Base-by-base conservation (phyloP, 1,139 yeast genomes). In the Arxiozyma slooffiae region DNA sequence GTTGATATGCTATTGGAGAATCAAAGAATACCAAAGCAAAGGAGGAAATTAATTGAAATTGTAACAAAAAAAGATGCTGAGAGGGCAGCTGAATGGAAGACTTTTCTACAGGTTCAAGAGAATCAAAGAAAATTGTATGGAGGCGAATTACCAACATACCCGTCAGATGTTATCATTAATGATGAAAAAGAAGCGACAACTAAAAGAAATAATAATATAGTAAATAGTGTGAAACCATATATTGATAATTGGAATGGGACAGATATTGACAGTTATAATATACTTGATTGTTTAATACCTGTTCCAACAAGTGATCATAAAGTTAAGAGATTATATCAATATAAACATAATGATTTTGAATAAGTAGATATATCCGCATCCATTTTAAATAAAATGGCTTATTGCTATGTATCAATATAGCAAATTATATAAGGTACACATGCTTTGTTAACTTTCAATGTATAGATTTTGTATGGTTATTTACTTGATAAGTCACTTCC, bases 21-120 rank as follows among this genome's bases (percentile, higher is more conserved):
- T 44, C 52, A 55, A 20, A 52, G 56, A 18, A 42, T 62, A 24
- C 52, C 54, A 9, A 50, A 57, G 5, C 54, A 50, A 21, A 57
- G 57, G n/a, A 58, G 58, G 44, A 46, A 48, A 26, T 53, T 48
- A 14, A 34, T 62, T n/a, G 52, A 53, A 38, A 46, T 48, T 7
- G 22, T 56, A 22, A 48, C 54, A 20, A 52, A 49, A 36, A 55
- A 51, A 40, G 52, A 57, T 17, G 52, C 38, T 3, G 61, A 61
- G 40, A 47, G 51, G 24, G 55, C 57, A 16, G n/a, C 57, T 4
- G 58, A 58, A 41, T 57, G 56, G 37, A 63, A 58, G 44, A 55
- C 60, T 6, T 64, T 63, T 51, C 53, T 56, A 20, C 44, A 41
- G 43, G 41, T 47, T 9, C 37, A 47, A 38, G 46, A 26, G n/a